Percentiles rank a stretch among this genome's conserved stretches.
phyloP scores from a whole-genome alignment of 768 basidiomycete species.

The Rhodosporidiobolus sp. region DNA sequence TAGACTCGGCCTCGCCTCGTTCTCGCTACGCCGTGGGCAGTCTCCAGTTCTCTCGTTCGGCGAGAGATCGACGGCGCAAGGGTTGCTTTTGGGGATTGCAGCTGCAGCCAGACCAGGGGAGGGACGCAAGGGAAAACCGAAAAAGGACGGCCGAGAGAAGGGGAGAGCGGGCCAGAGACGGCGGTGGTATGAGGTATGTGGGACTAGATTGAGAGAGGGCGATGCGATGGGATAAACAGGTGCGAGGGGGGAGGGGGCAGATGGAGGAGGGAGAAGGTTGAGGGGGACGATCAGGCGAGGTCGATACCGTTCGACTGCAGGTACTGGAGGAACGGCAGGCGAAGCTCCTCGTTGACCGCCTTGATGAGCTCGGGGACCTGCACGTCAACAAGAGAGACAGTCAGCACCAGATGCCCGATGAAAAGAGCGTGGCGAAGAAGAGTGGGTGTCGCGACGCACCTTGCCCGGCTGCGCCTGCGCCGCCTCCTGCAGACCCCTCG shows the following conservation, averaged over 20 bases:
- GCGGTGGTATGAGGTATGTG: not conserved
- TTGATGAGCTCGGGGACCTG: constrained; percentile 32
- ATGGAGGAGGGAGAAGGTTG: not conserved
- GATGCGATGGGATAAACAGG: no score
- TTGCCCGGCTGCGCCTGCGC: constrained; percentile 35
- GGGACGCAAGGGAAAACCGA: not conserved
- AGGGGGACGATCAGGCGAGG: constrained; percentile 2
- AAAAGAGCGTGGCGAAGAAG: not conserved
- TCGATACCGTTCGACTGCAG: constrained; percentile 25
- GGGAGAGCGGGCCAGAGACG: no score
- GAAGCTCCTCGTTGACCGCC: constrained; percentile 32
- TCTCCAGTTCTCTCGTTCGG: no score
- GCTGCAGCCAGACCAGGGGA: not conserved
- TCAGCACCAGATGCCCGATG: not conserved
- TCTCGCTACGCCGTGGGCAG: no score
- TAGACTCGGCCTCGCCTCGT: no score
- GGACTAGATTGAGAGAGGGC: no score
- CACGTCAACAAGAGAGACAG: not conserved
- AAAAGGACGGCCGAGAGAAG: not conserved
- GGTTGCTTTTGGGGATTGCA: not conserved
- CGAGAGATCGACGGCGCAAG: constrained; percentile 4
- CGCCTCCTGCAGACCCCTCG: constrained; percentile 27
- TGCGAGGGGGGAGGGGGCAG: not conserved
- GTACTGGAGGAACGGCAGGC: constrained; percentile 34
- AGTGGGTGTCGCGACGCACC: constrained; percentile 18